These are phyloP conservation scores for Alternaria sp. DNA, from an alignment of 2,329 filamentous ascomycete species.

Conservation along the genomic window DNA sequence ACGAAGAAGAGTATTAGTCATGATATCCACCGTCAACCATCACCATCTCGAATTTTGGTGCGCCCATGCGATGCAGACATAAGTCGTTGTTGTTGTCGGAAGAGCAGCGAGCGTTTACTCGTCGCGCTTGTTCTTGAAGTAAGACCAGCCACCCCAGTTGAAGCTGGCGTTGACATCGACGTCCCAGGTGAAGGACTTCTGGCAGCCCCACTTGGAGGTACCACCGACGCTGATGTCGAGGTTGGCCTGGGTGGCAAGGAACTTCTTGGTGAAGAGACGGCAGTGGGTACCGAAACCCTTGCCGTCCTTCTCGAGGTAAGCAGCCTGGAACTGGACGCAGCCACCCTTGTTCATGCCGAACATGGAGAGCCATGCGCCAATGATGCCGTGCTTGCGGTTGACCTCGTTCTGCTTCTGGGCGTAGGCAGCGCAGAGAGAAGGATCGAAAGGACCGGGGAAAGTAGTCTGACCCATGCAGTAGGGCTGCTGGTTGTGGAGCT, in stretches of 20 bases:
- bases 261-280: constrained; percentile 36
- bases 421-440: constrained; percentile 31
- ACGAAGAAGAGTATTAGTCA: constrained; percentile 1
- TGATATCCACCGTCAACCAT: neutral
- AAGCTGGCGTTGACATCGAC: constrained; percentile 30
- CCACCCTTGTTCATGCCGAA: constrained; percentile 28
- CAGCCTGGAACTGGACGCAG: constrained; percentile 35
- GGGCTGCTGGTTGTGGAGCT: constrained; percentile 31
- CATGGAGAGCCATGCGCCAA: constrained; percentile 18
- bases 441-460: constrained; percentile 36
- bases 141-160: constrained; percentile 23
- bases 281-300: constrained; percentile 34
- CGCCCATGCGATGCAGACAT: constrained; percentile 1
- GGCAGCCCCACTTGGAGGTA: constrained; percentile 24
- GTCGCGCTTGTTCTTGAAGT: constrained; percentile 9
- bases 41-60: neutral
- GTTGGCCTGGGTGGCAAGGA: constrained; percentile 21
- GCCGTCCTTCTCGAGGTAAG: constrained; percentile 31
- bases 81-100: neutral
- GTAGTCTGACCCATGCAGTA: constrained; percentile 35
- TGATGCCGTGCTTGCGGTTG: constrained; percentile 25
- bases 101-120: constrained; percentile 11
- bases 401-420: constrained; percentile 31
- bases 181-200: constrained; percentile 33
- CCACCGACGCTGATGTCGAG: constrained; percentile 26